Conservation (phyloP, 1,284 basidiomycete species). For the Malassezia nana region DNA sequence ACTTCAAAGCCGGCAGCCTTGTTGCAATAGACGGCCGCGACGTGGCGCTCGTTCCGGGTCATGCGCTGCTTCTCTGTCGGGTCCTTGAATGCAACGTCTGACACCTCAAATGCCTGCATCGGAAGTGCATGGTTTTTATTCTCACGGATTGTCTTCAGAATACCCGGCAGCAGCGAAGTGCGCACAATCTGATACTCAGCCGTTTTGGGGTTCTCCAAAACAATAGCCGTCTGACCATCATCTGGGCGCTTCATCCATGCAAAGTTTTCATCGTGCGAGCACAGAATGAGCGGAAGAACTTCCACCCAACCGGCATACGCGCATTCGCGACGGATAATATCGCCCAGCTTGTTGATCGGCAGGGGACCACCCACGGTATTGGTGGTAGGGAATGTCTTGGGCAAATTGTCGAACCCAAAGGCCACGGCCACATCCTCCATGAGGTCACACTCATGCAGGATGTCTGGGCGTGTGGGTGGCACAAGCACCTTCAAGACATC, state of each 20-base stretch:
- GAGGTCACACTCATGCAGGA: constrained; percentile 93
- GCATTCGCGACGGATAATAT: constrained; percentile 80
- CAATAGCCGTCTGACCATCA: constrained; percentile 69
- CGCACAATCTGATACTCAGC: constrained; percentile 96
- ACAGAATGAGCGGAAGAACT: constrained; percentile 88
- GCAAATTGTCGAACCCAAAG: constrained; percentile 94
- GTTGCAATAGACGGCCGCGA: constrained; percentile 87
- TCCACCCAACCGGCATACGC: constrained; percentile 92
- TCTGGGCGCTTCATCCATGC: constrained; percentile 77
- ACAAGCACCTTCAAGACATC: constrained; percentile 68
- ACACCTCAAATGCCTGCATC: constrained; percentile 84
- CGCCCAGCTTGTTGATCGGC: constrained; percentile 77
- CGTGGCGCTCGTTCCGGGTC: constrained; percentile 72
- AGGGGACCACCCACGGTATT: constrained; percentile 89
- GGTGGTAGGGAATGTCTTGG: constrained; percentile 80
- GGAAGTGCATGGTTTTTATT: constrained; percentile 88
- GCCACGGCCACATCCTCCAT: constrained; percentile 98
- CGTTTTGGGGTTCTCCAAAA: constrained; percentile 92
- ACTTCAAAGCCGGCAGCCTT: constrained; percentile 94
- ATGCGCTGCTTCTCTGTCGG: constrained; percentile 61
- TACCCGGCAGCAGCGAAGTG: constrained; percentile 83
- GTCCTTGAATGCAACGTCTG: constrained; percentile 88
- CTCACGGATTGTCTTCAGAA: constrained; percentile 92
- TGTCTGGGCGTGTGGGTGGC: constrained; percentile 86
- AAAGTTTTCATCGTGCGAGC: constrained; percentile 97